These are phyloP conservation scores for Agaricus sinodeliciosus DNA, from an alignment of 768 basidiomycete species.

Conservation along the genomic window DNA sequence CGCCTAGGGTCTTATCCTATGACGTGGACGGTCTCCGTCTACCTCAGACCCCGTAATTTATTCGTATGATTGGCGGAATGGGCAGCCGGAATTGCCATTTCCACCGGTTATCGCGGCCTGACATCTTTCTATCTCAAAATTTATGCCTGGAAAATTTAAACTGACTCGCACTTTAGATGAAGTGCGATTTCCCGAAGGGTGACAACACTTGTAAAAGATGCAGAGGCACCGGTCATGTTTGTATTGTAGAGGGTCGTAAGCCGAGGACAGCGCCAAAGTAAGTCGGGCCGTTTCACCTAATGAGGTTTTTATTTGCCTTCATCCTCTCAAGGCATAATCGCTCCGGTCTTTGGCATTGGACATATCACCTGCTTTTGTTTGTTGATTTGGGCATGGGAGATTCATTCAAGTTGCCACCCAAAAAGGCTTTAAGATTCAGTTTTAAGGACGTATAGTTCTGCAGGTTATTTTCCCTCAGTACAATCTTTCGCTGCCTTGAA, in stretches of 20 bases:
- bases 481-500: slow-evolving; percentile 6
- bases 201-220: slow-evolving; percentile 78
- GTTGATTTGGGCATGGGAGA: not conserved
- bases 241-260: slow-evolving; percentile 81
- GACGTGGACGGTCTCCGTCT: not conserved
- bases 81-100: not conserved
- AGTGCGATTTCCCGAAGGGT: slow-evolving; percentile 71
- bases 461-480: not conserved
- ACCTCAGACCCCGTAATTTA: not conserved
- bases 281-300: slow-evolving; percentile 28
- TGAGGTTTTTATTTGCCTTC: not conserved
- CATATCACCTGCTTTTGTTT: slow-evolving; percentile 9
- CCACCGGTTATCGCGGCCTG: not conserved
- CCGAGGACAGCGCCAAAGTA: slow-evolving; percentile 76
- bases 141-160: not conserved
- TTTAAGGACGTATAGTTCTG: not conserved
- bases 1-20: not conserved
- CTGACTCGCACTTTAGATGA: slow-evolving; percentile 53
- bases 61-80: not conserved
- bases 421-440: not conserved
- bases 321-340: slow-evolving; percentile 7
- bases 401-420: not conserved
- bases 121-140: not conserved
- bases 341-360: slow-evolving; percentile 3
- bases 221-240: slow-evolving; percentile 63